phyloP scores from a whole-genome alignment of 352 stramenopile species.

The Pythium sp. region DNA sequence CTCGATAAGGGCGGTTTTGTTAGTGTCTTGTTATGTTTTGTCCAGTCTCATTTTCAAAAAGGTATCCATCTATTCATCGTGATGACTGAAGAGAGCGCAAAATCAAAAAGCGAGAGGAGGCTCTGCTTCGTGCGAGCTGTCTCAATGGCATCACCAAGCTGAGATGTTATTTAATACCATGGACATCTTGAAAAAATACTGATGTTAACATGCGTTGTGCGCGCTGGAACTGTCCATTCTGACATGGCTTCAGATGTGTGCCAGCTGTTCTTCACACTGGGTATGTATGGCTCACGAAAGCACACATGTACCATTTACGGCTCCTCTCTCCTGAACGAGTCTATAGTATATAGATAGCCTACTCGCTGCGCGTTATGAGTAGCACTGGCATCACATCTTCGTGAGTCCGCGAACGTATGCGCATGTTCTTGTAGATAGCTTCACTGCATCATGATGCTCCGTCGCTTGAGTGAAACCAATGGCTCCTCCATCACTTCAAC shows the following conservation, averaged over 20 bases:
- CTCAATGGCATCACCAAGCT: neutral
- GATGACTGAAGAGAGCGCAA: neutral
- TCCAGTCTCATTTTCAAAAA: no score
- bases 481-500: neutral
- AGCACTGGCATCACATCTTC: neutral
- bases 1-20: no score
- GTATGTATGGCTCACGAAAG: neutral
- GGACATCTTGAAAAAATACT: neutral
- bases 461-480: neutral
- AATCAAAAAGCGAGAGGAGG: no score
- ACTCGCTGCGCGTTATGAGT: no score
- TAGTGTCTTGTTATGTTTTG: no score
- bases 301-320: neutral
- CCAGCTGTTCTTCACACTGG: neutral
- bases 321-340: neutral
- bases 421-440: neutral
- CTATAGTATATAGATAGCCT: neutral
- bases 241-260: neutral
- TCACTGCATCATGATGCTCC: neutral
- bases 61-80: neutral
- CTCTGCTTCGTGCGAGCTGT: neutral
- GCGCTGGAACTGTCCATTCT: neutral
- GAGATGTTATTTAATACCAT: neutral
- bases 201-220: neutral
- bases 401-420: neutral